Base-by-base conservation (phyloP, 73 alveolate genomes). In the Tetrahymena malaccensis region DNA sequence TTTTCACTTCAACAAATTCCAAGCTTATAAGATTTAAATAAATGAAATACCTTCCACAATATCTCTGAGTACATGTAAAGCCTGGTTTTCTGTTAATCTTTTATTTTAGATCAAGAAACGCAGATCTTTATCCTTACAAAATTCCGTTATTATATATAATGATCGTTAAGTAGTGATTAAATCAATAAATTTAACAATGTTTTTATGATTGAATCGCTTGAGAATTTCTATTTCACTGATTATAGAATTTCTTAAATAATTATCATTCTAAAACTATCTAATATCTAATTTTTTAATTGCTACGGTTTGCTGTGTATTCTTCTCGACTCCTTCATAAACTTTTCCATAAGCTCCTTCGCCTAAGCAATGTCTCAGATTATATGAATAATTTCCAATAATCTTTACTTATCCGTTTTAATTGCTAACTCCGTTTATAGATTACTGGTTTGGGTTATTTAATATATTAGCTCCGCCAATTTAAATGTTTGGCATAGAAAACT, bases 341-440 rank as follows among this genome's bases (percentile, higher is more conserved):
- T 95, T 95, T 37, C 97, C 97, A 44, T 95, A 95, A 44, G 97
- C 97, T 17, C 97, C 97, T 85, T 95, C 97, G 16, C 97, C 97
- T 55, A 95, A 93, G 94, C 97, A 95, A 93, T 95, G 97, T 50
- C 94, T 95, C 21, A 95, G 95, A 34, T 95, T 95, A 93, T 95
- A 95, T 34, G 94, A 85, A 93, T 95, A 95, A 85, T 95, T 95
- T 27, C 97, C 97, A 43, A 95, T 95, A 10, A 89, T 93, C 83
- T 95, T 95, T 44, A 95, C 97, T 93, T 95, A 55, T 43, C 97
- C 97, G 31, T 70, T 70, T 31, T 70, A 70, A 70, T 70, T 70
- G 89, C 89, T 70, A 27, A 70, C 89, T n/a, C 21, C 37, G 11
- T 70, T 70, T 70, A 70, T 11, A 11, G 89, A 70, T n/a, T 70